These are phyloP conservation scores for Talaromyces thailandensis DNA, from an alignment of 495 filamentous ascomycete species.

Conservation along the genomic window DNA sequence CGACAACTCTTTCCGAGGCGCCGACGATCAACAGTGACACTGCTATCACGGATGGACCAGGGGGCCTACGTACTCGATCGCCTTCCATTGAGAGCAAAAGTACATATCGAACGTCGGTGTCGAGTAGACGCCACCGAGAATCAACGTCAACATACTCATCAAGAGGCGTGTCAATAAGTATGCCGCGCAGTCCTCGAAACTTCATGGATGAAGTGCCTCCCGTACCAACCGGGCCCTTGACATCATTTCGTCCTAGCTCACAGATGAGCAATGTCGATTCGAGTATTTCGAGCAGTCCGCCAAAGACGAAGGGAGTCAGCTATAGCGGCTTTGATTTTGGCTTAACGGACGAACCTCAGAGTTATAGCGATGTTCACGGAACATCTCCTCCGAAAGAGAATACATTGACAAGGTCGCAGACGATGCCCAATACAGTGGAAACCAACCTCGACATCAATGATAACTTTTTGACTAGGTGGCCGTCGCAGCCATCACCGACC, in stretches of 20 bases:
- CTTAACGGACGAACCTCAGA: slow-evolving; percentile 6
- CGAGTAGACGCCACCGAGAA: slow-evolving; percentile 33
- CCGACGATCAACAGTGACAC: background rate
- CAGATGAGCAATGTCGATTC: slow-evolving; percentile 13
- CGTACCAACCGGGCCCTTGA: slow-evolving; percentile 22
- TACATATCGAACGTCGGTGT: slow-evolving; percentile 34
- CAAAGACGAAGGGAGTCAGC: slow-evolving; percentile 15
- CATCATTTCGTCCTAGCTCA: slow-evolving; percentile 17
- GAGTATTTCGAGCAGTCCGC: slow-evolving; percentile 15
- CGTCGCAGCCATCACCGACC: slow-evolving; percentile 6
- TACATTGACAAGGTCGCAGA: slow-evolving; percentile 2
- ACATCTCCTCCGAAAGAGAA: background rate
- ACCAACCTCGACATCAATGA: background rate
- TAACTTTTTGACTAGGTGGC: slow-evolving; percentile 4
- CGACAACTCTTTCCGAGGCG: background rate
- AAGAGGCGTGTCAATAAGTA: slow-evolving; percentile 31
- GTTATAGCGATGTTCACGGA: background rate
- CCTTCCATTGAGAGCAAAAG: slow-evolving; percentile 34
- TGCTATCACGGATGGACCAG: slow-evolving; percentile 5
- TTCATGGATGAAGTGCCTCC: slow-evolving; percentile 31
- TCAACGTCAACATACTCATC: slow-evolving; percentile 21
- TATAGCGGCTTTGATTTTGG: slow-evolving; percentile 16
- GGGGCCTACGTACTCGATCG: slow-evolving; percentile 17
- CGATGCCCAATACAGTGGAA: background rate
- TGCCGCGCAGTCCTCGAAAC: slow-evolving; percentile 21